A percentile compares a stretch with the other conserved stretches of the same genome.
Conservation (phyloP, 495 filamentous ascomycete species). For the Neurospora terricola region DNA sequence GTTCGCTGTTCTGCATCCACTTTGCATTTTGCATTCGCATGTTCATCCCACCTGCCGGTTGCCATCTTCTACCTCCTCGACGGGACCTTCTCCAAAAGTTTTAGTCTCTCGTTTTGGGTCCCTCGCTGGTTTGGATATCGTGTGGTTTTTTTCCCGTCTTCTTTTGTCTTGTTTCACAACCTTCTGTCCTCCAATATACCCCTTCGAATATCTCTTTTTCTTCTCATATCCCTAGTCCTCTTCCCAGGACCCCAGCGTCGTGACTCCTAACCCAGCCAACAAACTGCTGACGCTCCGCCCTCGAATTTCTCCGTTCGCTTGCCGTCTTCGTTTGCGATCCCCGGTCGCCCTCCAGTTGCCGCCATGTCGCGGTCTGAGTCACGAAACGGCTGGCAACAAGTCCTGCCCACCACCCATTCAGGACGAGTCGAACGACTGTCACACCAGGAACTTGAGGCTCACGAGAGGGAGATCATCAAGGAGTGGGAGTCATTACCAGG, state of each 20-base stretch:
- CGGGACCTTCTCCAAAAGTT: background rate
- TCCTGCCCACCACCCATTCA: conserved; percentile 20
- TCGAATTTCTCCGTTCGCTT: conserved; percentile 1
- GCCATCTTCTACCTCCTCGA: background rate
- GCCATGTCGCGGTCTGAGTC: conserved; percentile 17
- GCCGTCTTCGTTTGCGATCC: conserved; percentile 3
- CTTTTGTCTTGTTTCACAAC: background rate
- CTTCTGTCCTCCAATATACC: background rate
- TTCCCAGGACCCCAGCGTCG: background rate
- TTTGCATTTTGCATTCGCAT: background rate
- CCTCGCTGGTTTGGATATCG: background rate
- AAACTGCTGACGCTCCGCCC: conserved; percentile 8
- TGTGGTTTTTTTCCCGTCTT: background rate
- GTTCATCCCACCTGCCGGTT: background rate
- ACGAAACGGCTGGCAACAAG: conserved; percentile 22
- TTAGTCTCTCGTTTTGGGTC: background rate
- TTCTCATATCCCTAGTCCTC: background rate
- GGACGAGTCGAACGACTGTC: conserved; percentile 19
- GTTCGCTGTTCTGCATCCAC: background rate
- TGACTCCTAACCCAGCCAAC: background rate
- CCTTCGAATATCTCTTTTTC: background rate
- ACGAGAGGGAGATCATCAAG: conserved; percentile 20
- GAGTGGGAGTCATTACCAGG: conserved; percentile 21
- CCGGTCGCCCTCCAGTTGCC: conserved; percentile 5
- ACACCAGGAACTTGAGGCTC: conserved; percentile 17